phyloP scores from a whole-genome alignment of 495 filamentous ascomycete species.

The Filosporella fistucella region DNA sequence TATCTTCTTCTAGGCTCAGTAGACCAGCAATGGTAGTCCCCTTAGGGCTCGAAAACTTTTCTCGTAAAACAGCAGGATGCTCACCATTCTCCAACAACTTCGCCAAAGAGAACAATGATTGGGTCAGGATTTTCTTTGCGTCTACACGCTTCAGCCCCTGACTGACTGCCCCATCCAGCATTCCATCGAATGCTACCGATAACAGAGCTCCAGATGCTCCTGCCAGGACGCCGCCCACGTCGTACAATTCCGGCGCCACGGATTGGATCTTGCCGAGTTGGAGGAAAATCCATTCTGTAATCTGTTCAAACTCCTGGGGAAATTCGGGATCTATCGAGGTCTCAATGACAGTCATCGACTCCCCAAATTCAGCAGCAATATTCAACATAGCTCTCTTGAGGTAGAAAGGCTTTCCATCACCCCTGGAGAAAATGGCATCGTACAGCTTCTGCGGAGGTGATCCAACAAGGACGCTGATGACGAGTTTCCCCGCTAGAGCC shows the following conservation, averaged over 20 bases:
- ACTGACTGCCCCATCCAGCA: constrained; percentile 72
- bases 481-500: constrained; percentile 68
- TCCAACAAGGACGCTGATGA: constrained; percentile 82
- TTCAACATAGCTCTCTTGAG: constrained; percentile 66
- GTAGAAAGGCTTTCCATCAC: constrained; percentile 43
- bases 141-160: constrained; percentile 77
- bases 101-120: constrained; percentile 65
- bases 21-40: constrained; percentile 77
- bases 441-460: constrained; percentile 61
- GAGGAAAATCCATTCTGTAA: constrained; percentile 74
- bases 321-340: constrained; percentile 43
- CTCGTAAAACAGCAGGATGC: constrained; percentile 62
- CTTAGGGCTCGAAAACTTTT: constrained; percentile 74
- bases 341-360: constrained; percentile 76
- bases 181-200: constrained; percentile 68
- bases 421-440: constrained; percentile 39
- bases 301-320: constrained; percentile 37
- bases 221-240: constrained; percentile 67
- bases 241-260: constrained; percentile 43
- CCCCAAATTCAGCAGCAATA: constrained; percentile 61
- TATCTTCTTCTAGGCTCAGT: constrained; percentile 70
- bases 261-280: constrained; percentile 32
- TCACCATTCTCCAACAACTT: constrained; percentile 35
- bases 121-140: constrained; percentile 74
- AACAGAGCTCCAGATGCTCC: constrained; percentile 76